Percentiles rank a stretch among this genome's conserved stretches.
Evolutionary conservation across 345 rosid species (phyloP).

Genomic region (Rhodamnia argentea): DNA sequence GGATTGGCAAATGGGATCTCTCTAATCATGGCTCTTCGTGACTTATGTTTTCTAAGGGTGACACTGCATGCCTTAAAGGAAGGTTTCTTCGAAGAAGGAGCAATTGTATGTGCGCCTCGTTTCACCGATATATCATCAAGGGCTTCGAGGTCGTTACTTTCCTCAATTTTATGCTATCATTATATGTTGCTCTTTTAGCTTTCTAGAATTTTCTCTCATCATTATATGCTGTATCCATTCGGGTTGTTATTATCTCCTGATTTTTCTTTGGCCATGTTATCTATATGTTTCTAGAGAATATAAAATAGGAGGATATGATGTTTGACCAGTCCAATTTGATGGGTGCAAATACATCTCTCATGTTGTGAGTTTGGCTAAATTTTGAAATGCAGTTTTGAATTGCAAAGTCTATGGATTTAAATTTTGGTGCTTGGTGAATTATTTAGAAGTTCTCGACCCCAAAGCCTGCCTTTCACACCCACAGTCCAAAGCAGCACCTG

Average conservation of each 20-base stretch:
- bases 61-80: constrained; percentile 64
- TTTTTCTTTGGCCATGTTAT: not conserved
- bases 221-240: not conserved
- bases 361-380: not conserved
- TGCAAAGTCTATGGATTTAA: not conserved
- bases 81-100: constrained; percentile 84
- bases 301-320: not conserved
- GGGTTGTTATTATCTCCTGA: not conserved
- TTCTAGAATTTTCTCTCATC: not conserved
- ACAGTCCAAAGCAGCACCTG: not conserved
- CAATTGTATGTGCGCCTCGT: constrained; percentile 63
- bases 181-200: not conserved
- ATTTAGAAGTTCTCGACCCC: not conserved
- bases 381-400: not conserved
- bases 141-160: constrained; percentile 34
- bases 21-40: constrained; percentile 15
- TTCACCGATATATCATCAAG: constrained; percentile 37
- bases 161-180: not conserved
- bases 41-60: constrained; percentile 66
- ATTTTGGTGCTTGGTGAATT: not conserved
- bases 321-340: not conserved
- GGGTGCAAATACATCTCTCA: not conserved
- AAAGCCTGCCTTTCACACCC: not conserved
- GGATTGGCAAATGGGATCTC: constrained; percentile 8
- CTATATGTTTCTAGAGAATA: not conserved